Evolutionary conservation across 345 rosid species (phyloP).

Genomic region (Lepidium didymum): DNA sequence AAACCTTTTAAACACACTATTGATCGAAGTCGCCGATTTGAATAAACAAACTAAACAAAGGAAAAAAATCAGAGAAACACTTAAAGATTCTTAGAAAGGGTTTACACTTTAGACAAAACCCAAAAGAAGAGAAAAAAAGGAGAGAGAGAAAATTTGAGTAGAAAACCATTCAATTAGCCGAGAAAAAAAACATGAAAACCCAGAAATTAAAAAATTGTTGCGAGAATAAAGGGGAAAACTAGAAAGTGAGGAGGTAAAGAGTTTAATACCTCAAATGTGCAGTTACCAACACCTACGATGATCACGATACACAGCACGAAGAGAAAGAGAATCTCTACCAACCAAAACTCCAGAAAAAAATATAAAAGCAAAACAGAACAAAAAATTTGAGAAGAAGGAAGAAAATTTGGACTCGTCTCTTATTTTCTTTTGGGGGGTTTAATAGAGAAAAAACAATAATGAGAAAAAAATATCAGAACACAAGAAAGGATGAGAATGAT

Average conservation of each 20-base stretch:
- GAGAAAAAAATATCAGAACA: not conserved
- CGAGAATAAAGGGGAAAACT: not conserved
- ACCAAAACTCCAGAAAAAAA: not conserved
- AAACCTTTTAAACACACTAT: not conserved
- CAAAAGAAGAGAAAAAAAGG: not conserved
- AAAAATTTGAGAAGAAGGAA: conserved; percentile 6
- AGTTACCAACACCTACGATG: conserved; percentile 32
- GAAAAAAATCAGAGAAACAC: not conserved
- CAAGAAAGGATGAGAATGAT: conserved; percentile 28
- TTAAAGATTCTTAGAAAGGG: not conserved
- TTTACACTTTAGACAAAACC: conserved; percentile 8
- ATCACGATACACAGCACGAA: conserved; percentile 28
- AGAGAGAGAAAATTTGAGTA: not conserved
- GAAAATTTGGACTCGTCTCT: conserved; percentile 22
- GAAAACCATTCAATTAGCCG: not conserved
- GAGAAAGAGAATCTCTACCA: conserved; percentile 25
- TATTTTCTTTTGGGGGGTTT: not conserved
- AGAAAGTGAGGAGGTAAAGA: conserved; percentile 9
- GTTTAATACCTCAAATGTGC: conserved; percentile 26
- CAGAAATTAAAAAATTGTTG: not conserved
- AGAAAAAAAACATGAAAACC: conserved; percentile 10
- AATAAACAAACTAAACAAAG: not conserved
- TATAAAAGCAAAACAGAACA: not conserved
- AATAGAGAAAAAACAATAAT: conserved; percentile 16
- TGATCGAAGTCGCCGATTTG: not conserved